These are phyloP conservation scores for Elsinoe perseae DNA, from an alignment of 2,329 filamentous ascomycete genomes.

Conservation along the genomic window DNA sequence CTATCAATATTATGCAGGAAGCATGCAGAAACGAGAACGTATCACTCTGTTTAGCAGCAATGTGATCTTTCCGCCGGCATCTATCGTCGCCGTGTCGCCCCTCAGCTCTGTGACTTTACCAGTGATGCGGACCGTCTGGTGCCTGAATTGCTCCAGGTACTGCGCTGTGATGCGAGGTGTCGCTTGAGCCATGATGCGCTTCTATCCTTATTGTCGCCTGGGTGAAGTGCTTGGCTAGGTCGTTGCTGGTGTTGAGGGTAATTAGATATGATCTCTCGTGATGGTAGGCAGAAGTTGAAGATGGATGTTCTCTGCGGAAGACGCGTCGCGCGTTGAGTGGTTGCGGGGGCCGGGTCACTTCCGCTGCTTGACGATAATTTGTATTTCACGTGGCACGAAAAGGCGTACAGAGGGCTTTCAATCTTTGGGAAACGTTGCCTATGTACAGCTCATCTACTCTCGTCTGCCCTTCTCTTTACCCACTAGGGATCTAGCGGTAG, in stretches of 20 bases:
- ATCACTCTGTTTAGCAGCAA: constrained; percentile 65
- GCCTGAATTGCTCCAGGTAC: constrained; percentile 66
- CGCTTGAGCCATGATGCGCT: constrained; percentile 55
- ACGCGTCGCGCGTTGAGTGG: constrained; percentile 17
- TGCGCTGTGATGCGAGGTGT: constrained; percentile 76
- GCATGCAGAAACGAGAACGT: constrained; percentile 31
- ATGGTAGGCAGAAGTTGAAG: constrained; percentile 1
- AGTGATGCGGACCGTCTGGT: constrained; percentile 70
- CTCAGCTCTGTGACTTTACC: constrained; percentile 77
- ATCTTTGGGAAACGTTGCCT: too few relatives aligned
- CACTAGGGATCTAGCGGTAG: constrained; percentile 57
- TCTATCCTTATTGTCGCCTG: not conserved
- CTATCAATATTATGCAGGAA: constrained; percentile 1
- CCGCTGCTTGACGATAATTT: not conserved
- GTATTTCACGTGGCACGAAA: not conserved
- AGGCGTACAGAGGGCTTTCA: not conserved
- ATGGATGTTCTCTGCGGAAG: not conserved
- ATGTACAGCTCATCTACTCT: constrained; percentile 1
- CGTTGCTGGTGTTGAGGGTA: not conserved
- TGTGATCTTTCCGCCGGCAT: constrained; percentile 68
- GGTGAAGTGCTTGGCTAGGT: not conserved
- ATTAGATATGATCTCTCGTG: not conserved
- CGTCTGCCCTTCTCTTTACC: constrained; percentile 51
- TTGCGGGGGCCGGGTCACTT: constrained; percentile 5
- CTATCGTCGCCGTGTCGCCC: constrained; percentile 71